A percentile compares a stretch with the other conserved stretches of the same genome.
Conservation (phyloP, 192 early-diverging fungal genomes). For the Backusella tuberculispora region DNA sequence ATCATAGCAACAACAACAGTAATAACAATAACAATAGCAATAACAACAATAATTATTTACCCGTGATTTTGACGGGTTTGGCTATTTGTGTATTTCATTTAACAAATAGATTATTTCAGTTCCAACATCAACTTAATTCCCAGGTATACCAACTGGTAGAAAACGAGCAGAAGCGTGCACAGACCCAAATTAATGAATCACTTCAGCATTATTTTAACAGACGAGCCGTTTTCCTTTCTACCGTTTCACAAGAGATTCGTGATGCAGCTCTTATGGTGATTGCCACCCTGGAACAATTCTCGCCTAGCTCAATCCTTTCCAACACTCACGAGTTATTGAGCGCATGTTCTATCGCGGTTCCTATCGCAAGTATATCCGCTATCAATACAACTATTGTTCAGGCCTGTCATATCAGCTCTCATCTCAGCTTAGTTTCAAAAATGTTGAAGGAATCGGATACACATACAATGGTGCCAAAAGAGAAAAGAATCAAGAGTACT, state of each 20-base stretch:
- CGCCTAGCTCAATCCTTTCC: conserved; percentile 45
- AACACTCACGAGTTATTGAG: conserved; percentile 53
- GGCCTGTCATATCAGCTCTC: conserved; percentile 48
- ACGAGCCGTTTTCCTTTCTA: conserved; percentile 32
- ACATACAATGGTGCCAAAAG: background rate
- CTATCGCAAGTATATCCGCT: conserved; percentile 53
- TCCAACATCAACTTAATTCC: background rate
- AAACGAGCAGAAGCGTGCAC: background rate
- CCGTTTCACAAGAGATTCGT: conserved; percentile 45
- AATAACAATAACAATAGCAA: background rate
- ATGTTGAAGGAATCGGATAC: conserved; percentile 27
- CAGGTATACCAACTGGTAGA: background rate
- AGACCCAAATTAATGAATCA: background rate
- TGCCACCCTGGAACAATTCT: conserved; percentile 55
- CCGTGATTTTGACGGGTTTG: background rate
- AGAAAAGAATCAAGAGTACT: conserved; percentile 10
- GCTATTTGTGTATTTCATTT: background rate
- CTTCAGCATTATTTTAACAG: background rate
- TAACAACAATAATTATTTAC: background rate
- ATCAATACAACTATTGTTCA: conserved; percentile 56
- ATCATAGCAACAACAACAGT: background rate
- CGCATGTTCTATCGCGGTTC: conserved; percentile 58
- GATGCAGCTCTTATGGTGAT: conserved; percentile 49
- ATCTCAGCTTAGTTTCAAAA: conserved; percentile 44
- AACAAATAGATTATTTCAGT: background rate